phyloP scores from a whole-genome alignment of 257 asterid genomes.

The Striga asiatica region DNA sequence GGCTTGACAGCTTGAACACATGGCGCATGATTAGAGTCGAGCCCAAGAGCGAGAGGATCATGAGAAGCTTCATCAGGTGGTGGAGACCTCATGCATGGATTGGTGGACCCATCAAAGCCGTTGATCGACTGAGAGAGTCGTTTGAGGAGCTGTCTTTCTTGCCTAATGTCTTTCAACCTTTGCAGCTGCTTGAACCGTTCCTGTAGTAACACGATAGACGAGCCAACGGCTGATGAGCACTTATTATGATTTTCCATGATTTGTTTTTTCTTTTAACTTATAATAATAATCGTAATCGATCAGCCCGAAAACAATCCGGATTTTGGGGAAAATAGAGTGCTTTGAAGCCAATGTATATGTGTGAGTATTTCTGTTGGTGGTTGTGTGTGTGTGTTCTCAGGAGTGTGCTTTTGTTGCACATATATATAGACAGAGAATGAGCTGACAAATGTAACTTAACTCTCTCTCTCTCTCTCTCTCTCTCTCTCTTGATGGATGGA shows the following conservation, averaged over 20 bases:
- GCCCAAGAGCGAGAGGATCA: slow-evolving; percentile 30
- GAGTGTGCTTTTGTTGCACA: background rate
- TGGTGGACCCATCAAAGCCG: slow-evolving; percentile 3
- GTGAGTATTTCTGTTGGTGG: background rate
- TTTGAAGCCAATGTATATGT: background rate
- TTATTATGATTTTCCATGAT: slow-evolving; percentile 32
- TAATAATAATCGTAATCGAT: background rate
- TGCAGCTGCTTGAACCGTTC: slow-evolving; percentile 39
- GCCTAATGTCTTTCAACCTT: slow-evolving; percentile 36
- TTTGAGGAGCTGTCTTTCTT: slow-evolving; percentile 22
- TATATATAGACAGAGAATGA: slow-evolving; percentile 15
- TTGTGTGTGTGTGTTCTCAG: background rate
- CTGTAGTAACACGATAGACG: slow-evolving; percentile 34
- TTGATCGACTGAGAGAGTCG: slow-evolving; percentile 13
- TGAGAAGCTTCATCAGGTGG: background rate
- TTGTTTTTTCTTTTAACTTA: background rate
- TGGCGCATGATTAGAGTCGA: slow-evolving; percentile 11
- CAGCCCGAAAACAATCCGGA: too few species aligned
- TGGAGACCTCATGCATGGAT: background rate
- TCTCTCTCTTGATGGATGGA: background rate
- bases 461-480: background rate
- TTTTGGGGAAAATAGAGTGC: too few species aligned
- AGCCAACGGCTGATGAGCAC: slow-evolving; percentile 22
- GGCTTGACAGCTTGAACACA: slow-evolving; percentile 1
- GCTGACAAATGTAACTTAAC: background rate